Evolutionary conservation across 2,329 filamentous ascomycete genomes (phyloP).

Genomic region (Lecanicillium sp.): DNA sequence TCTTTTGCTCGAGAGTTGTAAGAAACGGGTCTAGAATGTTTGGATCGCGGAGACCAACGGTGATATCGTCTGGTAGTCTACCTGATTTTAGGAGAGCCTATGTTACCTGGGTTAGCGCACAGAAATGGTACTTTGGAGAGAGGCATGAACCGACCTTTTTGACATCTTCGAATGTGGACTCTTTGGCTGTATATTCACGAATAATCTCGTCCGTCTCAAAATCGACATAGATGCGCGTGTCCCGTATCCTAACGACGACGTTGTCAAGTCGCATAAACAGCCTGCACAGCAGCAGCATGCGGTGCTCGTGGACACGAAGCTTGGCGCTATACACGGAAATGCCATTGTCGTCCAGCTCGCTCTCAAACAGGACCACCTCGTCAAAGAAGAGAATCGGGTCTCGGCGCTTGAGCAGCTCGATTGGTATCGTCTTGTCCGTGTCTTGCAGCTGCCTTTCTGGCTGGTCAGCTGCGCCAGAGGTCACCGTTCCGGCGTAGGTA

Average conservation of each 20-base stretch:
- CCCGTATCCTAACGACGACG: conserved; percentile 77
- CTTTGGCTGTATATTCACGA: conserved; percentile 82
- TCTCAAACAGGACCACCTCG: conserved; percentile 92
- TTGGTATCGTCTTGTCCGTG: conserved; percentile 53
- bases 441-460: conserved; percentile 17
- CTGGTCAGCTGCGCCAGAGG: conserved; percentile 9
- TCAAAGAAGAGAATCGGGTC: conserved; percentile 97
- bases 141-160: conserved; percentile 47
- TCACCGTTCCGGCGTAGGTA: conserved; percentile 64
- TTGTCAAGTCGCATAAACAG: conserved; percentile 92
- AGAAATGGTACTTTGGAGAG: not conserved
- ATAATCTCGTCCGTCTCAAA: conserved; percentile 73
- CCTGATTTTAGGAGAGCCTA: conserved; percentile 43
- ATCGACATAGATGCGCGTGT: conserved; percentile 88
- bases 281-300: conserved; percentile 75
- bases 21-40: conserved; percentile 65
- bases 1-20: conserved; percentile 57
- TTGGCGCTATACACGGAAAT: conserved; percentile 88
- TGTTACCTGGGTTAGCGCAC: too few relatives aligned
- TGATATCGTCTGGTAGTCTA: conserved; percentile 59
- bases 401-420: conserved; percentile 76
- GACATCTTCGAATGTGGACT: conserved; percentile 71
- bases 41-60: conserved; percentile 69
- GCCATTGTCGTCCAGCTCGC: conserved; percentile 95
- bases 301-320: conserved; percentile 81